Evolutionary conservation across 192 early-diverging fungal genomes (phyloP).

Genomic region (Coemansia sp.): DNA sequence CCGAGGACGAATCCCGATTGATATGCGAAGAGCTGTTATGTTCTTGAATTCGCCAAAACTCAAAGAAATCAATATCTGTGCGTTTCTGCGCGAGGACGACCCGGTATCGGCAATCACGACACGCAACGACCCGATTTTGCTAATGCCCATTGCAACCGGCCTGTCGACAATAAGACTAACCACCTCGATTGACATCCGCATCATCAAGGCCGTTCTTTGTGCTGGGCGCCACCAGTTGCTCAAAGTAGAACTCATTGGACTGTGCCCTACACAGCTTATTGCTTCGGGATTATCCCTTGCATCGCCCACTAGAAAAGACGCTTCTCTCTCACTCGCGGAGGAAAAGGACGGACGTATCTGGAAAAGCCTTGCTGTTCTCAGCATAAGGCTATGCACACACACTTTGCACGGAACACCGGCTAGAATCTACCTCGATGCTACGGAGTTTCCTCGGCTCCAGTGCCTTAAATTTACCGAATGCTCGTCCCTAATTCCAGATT

Average conservation of each 20-base stretch:
- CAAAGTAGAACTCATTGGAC: conserved; percentile 26
- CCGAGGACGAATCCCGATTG: conserved; percentile 42
- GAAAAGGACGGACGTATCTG: conserved; percentile 9
- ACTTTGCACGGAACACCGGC: neutral
- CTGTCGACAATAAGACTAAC: conserved; percentile 29
- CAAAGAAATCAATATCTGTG: conserved; percentile 25
- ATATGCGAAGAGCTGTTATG: conserved; percentile 42
- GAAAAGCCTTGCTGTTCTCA: neutral
- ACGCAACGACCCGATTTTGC: conserved; percentile 29
- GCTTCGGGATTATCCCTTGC: conserved; percentile 13
- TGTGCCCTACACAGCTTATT: conserved; percentile 25
- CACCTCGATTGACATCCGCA: conserved; percentile 37
- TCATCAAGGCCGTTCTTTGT: conserved; percentile 22
- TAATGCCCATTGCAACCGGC: neutral
- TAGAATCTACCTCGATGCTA: conserved; percentile 15
- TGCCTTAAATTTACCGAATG: conserved; percentile 19
- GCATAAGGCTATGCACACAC: conserved; percentile 13
- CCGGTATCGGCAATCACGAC: conserved; percentile 26
- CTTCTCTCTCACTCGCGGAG: neutral
- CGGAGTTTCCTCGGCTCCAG: conserved; percentile 32
- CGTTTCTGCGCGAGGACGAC: conserved; percentile 30
- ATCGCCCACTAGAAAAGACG: neutral
- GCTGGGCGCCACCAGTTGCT: conserved; percentile 8
- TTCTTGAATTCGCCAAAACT: conserved; percentile 23
- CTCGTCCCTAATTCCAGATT: conserved; percentile 1